Evolutionary conservation across 129 eudicot species (phyloP).

Genomic region (Logfia minima): DNA sequence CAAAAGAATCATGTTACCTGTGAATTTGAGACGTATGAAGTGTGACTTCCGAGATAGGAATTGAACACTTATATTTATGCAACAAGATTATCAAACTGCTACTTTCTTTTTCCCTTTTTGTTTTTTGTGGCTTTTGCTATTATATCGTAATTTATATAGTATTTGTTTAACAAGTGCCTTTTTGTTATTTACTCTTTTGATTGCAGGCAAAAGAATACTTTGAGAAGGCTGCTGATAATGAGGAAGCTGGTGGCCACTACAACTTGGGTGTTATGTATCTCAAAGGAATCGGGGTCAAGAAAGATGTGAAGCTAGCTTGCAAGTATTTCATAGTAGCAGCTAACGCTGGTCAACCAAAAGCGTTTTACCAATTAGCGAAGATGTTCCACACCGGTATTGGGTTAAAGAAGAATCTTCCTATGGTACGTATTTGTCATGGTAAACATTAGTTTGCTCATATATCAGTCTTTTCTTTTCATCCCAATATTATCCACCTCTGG

Average conservation of each 20-base stretch:
- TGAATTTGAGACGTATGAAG: background rate
- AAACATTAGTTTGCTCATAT: background rate
- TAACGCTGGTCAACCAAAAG: slow-evolving; percentile 92
- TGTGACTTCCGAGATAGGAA: background rate
- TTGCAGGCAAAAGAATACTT: slow-evolving; percentile 93
- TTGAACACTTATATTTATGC: background rate
- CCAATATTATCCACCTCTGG: background rate
- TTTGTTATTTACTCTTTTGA: background rate
- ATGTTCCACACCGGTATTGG: slow-evolving; percentile 97
- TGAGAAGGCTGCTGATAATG: slow-evolving; percentile 90
- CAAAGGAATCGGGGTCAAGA: slow-evolving; percentile 87
- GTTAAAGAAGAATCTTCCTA: slow-evolving; percentile 74
- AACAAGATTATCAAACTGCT: background rate
- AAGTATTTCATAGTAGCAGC: slow-evolving; percentile 79
- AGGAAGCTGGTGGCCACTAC: slow-evolving; percentile 89
- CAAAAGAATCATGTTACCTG: background rate
- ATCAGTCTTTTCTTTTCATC: background rate
- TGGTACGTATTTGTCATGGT: slow-evolving; percentile 45
- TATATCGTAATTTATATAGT: background rate
- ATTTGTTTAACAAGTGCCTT: background rate
- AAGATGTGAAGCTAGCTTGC: slow-evolving; percentile 71
- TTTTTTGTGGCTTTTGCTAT: background rate
- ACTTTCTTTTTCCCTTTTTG: background rate
- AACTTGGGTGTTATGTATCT: slow-evolving; percentile 92
- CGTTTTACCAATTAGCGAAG: slow-evolving; percentile 91